Evolutionary conservation across 2,329 filamentous ascomycete genomes (phyloP).

Genomic region (Diaporthe aspalathi): DNA sequence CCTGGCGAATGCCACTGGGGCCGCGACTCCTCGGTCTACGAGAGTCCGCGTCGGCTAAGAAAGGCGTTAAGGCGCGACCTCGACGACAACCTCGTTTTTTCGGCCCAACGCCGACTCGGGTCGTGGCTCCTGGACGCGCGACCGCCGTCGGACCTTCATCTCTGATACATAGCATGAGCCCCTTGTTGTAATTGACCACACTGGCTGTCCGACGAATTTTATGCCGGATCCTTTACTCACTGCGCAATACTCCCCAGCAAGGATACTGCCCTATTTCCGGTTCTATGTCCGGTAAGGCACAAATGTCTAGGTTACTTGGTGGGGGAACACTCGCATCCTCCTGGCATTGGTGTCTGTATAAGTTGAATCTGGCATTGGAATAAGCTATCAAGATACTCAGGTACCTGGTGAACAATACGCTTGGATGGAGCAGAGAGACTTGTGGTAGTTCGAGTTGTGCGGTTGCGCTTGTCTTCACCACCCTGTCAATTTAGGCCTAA

Average conservation of each 20-base stretch:
- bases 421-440: background rate
- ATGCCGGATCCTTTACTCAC: conserved; percentile 1
- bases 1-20: conserved; percentile 20
- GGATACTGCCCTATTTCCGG: background rate
- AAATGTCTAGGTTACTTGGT: background rate
- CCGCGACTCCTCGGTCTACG: conserved; percentile 37
- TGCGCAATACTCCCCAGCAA: background rate
- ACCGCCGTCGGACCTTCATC: conserved; percentile 17
- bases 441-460: background rate
- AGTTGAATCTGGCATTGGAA: background rate
- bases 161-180: conserved; percentile 28
- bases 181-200: background rate
- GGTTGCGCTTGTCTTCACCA: conserved; percentile 5
- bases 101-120: conserved; percentile 37
- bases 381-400: background rate
- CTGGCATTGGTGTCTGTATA: background rate
- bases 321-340: background rate
- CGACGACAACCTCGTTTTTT: conserved; percentile 34
- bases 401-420: background rate
- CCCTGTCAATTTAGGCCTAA: conserved; percentile 10
- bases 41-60: conserved; percentile 40
- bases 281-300: background rate
- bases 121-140: conserved; percentile 23
- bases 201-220: background rate
- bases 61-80: conserved; percentile 39